Percentiles rank a stretch among this genome's conserved stretches.
Evolutionary conservation across 2,329 filamentous ascomycete species (phyloP).

Genomic region (Bipolaris sorokiniana): DNA sequence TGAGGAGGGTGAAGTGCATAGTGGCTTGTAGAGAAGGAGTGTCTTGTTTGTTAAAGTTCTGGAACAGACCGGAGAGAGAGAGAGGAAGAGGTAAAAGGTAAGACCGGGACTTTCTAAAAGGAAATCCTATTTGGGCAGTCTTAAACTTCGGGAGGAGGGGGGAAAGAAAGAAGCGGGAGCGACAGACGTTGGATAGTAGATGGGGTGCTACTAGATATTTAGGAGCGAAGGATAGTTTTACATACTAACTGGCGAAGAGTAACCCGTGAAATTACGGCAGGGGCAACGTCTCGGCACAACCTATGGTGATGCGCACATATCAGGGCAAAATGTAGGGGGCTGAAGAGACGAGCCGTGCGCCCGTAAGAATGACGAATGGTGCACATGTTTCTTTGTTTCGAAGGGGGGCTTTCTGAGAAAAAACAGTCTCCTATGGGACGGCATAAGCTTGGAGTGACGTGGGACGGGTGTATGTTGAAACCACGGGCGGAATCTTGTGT

Average conservation of each 20-base stretch:
- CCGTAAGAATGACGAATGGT: constrained; percentile 1
- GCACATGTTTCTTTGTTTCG: constrained; percentile 10
- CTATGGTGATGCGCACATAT: neutral
- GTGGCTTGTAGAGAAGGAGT: neutral
- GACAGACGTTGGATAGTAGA: neutral
- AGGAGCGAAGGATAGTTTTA: neutral
- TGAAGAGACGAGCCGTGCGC: constrained; percentile 5
- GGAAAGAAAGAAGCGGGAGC: no score
- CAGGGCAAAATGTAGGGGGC: neutral
- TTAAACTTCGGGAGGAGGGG: neutral
- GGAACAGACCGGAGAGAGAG: neutral
- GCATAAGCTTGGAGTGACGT: neutral
- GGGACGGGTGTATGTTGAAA: neutral
- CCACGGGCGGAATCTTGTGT: neutral
- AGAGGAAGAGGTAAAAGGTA: neutral
- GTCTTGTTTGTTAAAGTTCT: neutral
- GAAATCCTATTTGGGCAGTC: neutral
- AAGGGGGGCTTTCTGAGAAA: neutral
- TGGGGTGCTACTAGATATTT: neutral
- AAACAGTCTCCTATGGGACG: no score
- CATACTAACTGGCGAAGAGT: constrained; percentile 7
- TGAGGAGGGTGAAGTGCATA: constrained; percentile 26
- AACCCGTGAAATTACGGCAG: constrained; percentile 4
- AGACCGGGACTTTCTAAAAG: neutral
- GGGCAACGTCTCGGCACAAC: neutral